These are phyloP conservation scores for Ormosia emarginata DNA, from an alignment of 306 rosid species.

Conservation along the genomic window DNA sequence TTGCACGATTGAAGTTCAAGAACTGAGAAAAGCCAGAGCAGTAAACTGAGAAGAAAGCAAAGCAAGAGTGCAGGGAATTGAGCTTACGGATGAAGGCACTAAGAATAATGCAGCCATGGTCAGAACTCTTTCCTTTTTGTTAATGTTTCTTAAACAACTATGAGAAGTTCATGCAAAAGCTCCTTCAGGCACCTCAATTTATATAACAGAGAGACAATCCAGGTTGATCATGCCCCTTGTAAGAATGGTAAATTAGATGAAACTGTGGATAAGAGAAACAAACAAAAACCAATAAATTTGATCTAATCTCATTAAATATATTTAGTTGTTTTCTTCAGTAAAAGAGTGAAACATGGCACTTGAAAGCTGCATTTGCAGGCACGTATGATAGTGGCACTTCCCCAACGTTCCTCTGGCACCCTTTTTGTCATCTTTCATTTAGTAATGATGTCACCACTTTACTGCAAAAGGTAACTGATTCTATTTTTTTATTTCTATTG, in stretches of 20 bases:
- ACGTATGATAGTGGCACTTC: conserved; percentile 53
- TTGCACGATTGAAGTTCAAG: background rate
- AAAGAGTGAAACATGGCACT: conserved; percentile 44
- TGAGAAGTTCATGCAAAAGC: conserved; percentile 34
- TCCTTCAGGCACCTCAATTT: conserved; percentile 41
- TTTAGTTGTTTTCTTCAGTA: conserved; percentile 28
- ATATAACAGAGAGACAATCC: conserved; percentile 22
- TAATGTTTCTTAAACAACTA: conserved; percentile 2
- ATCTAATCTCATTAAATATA: conserved; percentile 16
- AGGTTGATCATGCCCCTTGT: background rate
- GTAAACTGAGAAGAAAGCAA: background rate
- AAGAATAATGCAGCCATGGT: conserved; percentile 85
- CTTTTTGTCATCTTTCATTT: conserved; percentile 40
- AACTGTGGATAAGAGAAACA: conserved; percentile 41
- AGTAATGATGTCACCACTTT: conserved; percentile 31
- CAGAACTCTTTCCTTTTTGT: conserved; percentile 16
- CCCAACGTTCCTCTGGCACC: conserved; percentile 18
- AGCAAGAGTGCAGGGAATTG: background rate
- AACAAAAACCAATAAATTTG: conserved; percentile 42
- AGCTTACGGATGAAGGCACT: conserved; percentile 76
- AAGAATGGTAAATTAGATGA: conserved; percentile 15
- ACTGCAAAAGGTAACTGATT: background rate
- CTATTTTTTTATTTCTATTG: background rate
- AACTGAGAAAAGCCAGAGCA: background rate
- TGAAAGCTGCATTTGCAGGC: conserved; percentile 54